Conservation (phyloP, 2,329 filamentous ascomycete species). For the Epichloe gansuensis region DNA sequence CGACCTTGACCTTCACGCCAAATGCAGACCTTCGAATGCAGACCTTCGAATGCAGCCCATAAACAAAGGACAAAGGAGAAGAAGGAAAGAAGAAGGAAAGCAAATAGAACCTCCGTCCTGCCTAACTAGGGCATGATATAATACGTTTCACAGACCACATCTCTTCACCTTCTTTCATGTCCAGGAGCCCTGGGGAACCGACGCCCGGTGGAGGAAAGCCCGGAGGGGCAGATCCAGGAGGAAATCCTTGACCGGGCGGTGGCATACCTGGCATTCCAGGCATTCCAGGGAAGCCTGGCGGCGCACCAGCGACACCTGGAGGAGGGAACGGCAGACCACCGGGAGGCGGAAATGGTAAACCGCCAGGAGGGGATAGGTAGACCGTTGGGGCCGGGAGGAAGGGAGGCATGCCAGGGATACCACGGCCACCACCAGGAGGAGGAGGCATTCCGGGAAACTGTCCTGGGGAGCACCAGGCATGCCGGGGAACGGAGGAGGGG, state of each 20-base stretch:
- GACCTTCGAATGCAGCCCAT: slow-evolving; percentile 16
- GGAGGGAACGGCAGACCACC: slow-evolving; percentile 28
- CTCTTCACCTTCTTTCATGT: slow-evolving; percentile 25
- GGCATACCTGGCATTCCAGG: slow-evolving; percentile 21
- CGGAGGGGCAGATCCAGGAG: slow-evolving; percentile 21
- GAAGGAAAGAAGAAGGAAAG: neutral
- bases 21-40: slow-evolving; percentile 17
- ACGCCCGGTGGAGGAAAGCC: slow-evolving; percentile 10
- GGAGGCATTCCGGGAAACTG: slow-evolving; percentile 25
- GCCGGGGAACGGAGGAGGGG: slow-evolving; percentile 47
- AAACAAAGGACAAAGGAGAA: slow-evolving; percentile 7
- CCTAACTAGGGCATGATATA: neutral
- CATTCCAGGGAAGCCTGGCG: slow-evolving; percentile 18
- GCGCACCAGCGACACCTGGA: slow-evolving; percentile 18
- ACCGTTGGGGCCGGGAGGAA: slow-evolving; percentile 24
- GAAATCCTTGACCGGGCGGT: slow-evolving; percentile 32
- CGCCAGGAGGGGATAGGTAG: slow-evolving; percentile 29
- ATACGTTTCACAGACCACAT: neutral
- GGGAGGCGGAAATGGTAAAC: slow-evolving; percentile 22
- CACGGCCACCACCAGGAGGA: slow-evolving; percentile 34
- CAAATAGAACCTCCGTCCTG: no score
- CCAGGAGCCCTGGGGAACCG: slow-evolving; percentile 20
- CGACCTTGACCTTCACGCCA: slow-evolving; percentile 18
- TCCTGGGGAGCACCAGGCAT: slow-evolving; percentile 30
- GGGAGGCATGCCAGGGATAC: slow-evolving; percentile 33